A percentile compares a stretch with the other conserved stretches of the same genome.
phyloP scores from a whole-genome alignment of 805 yeast genomes.

The Barnettozyma californica region DNA sequence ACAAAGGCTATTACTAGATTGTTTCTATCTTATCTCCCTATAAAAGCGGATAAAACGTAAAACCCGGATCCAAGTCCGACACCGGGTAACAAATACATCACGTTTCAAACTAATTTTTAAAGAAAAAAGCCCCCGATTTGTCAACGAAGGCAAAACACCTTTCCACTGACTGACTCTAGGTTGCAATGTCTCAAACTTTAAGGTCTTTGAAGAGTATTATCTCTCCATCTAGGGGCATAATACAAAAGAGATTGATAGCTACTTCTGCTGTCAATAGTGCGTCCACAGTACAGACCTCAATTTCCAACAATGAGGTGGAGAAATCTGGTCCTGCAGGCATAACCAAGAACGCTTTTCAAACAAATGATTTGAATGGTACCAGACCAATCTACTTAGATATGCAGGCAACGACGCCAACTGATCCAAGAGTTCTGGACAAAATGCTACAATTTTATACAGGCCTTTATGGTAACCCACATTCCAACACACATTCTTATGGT shows the following conservation, averaged over 20 bases:
- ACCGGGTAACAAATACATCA: neutral
- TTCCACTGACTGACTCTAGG: constrained; percentile 6
- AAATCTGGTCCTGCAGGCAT: constrained; percentile 26
- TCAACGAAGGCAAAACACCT: neutral
- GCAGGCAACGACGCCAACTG: constrained; percentile 98
- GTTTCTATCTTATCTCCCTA: neutral
- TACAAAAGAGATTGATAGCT: constrained; percentile 10
- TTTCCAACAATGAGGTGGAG: constrained; percentile 9
- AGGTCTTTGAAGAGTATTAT: constrained; percentile 2
- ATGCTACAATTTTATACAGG: constrained; percentile 88
- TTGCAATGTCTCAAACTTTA: constrained; percentile 10
- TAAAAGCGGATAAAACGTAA: neutral
- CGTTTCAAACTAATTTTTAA: no score
- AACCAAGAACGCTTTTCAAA: constrained; percentile 34
- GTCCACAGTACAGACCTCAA: constrained; percentile 13
- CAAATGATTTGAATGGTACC: constrained; percentile 47
- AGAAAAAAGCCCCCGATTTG: neutral
- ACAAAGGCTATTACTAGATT: no score
- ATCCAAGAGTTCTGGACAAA: constrained; percentile 89
- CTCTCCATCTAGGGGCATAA: constrained; percentile 4
- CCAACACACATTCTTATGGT: constrained; percentile 94
- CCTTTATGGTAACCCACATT: constrained; percentile 95
- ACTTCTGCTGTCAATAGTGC: constrained; percentile 17
- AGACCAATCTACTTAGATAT: constrained; percentile 95
- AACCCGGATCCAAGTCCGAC: neutral